Base-by-base conservation (phyloP, 2,329 filamentous ascomycete genomes). In the Claviceps arundinis region DNA sequence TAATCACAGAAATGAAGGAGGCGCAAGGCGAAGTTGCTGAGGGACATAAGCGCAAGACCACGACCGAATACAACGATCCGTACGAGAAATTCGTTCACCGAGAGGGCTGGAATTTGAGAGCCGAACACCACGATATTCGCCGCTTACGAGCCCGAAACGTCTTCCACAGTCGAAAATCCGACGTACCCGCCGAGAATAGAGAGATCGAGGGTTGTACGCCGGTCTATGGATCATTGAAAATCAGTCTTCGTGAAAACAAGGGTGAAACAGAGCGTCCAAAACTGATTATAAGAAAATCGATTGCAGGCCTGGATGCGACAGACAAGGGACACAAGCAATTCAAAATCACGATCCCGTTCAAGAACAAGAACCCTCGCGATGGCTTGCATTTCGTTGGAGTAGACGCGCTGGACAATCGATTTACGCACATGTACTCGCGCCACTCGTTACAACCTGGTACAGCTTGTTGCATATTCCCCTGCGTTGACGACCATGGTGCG, bases 331-430 rank as follows among this genome's bases (percentile, higher is more conserved):
- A 70, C 52, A 68, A 66, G 57, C 75, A 77, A 48, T 73, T 64
- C 57, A 68, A 68, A 57, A 70, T 81, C 41, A 72, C 72, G 47
- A 85, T 96, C 52, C 87, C 93, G 37, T 98, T 95, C 62, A 73
- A 76, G 22, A 80, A 88, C 37, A 81, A 80, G 49, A 80, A 81
- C 59, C 84, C 90, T 49, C 78, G 88, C 46, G 93, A 98, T 65
- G 91, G 89, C 22, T 68, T 97, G 53, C 90, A 96, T 55, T 98
- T 96, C 68, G 87, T 94, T 16, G 90, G 93, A 4, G 78, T 93
- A 40, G 82, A 89, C 45, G 82, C 84, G 52, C 80, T 83, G 49
- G 91, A 96, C 64, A 75, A 75, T 52, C 80, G 90, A 55, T 98
- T 90, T 65, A 89, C 93, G 0, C 91, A 98, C 70, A 83, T 87